Conservation (phyloP, 768 basidiomycete species). For the Hygrocybe punicea region DNA sequence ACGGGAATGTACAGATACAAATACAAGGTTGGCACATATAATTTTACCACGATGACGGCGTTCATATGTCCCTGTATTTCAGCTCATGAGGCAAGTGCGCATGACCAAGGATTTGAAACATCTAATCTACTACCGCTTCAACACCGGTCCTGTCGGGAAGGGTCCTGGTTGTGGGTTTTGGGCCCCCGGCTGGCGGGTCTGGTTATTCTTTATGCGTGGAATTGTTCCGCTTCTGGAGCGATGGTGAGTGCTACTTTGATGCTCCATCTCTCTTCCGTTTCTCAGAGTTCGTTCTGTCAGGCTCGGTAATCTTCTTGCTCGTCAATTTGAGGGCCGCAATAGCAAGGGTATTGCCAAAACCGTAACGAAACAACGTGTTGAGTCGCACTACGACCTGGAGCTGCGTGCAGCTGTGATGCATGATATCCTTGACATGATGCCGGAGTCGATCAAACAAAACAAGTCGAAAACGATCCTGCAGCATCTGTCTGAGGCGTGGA, state of each 20-base stretch:
- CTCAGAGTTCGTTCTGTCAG: conserved; percentile 26
- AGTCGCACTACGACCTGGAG: conserved; percentile 97
- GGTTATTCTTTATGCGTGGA: conserved; percentile 99
- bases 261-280: not conserved
- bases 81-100: conserved; percentile 98
- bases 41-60: not conserved
- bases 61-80: conserved; percentile 9
- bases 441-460: conserved; percentile 98
- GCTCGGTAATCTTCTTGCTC: conserved; percentile 93
- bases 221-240: conserved; percentile 96
- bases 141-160: conserved; percentile 98
- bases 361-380: conserved; percentile 98
- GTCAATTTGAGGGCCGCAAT: conserved; percentile 98
- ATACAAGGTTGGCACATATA: conserved; percentile 69
- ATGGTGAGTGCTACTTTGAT: conserved; percentile 51
- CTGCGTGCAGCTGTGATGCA: conserved; percentile 99
- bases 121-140: conserved; percentile 97
- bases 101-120: conserved; percentile 99
- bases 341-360: conserved; percentile 96
- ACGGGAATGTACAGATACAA: conserved; percentile 99
- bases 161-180: conserved; percentile 99
- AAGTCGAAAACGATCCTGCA: conserved; percentile 99
- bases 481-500: conserved; percentile 97
- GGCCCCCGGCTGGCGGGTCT: conserved; percentile 99
- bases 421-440: conserved; percentile 99